Conservation (phyloP, 2,329 filamentous ascomycete species). For the Aspergillus viridinutans region DNA sequence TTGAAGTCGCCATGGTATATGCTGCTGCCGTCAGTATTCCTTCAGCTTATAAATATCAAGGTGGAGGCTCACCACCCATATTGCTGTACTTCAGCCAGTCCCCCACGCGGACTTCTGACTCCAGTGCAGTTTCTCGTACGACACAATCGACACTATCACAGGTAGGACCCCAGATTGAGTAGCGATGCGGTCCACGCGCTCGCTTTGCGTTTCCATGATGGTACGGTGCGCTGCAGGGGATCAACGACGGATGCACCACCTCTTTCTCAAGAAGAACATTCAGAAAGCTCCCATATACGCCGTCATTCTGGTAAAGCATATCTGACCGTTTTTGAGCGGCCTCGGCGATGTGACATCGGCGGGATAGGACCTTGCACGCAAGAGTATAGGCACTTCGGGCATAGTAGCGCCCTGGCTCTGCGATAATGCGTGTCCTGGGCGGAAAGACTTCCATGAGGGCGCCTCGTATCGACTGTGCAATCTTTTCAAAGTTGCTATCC, state of each 20-base stretch:
- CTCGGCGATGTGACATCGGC: slow-evolving; percentile 11
- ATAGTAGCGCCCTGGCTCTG: slow-evolving; percentile 24
- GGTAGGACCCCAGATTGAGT: slow-evolving; percentile 27
- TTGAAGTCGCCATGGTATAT: no score
- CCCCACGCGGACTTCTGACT: slow-evolving; percentile 16
- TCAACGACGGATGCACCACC: slow-evolving; percentile 4
- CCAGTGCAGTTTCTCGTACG: slow-evolving; percentile 8
- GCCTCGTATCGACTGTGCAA: slow-evolving; percentile 7
- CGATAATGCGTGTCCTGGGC: slow-evolving; percentile 13
- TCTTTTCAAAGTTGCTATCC: slow-evolving; percentile 15
- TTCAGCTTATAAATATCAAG: no score
- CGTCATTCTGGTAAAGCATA: slow-evolving; percentile 29
- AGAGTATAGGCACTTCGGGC: slow-evolving; percentile 21
- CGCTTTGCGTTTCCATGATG: background rate
- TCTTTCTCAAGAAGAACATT: slow-evolving; percentile 14
- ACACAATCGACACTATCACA: slow-evolving; percentile 26
- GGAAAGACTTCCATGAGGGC: slow-evolving; percentile 6
- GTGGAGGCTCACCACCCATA: slow-evolving; percentile 22
- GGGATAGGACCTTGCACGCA: slow-evolving; percentile 18
- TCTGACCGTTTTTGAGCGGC: slow-evolving; percentile 6
- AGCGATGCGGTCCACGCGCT: slow-evolving; percentile 8
- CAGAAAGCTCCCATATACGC: slow-evolving; percentile 25
- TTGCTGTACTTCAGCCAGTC: slow-evolving; percentile 26
- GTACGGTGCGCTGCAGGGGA: background rate
- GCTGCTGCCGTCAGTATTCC: no score